A percentile compares a stretch with the other conserved stretches of the same genome.
phyloP scores from a whole-genome alignment of 495 filamentous ascomycete genomes.

The Jackrogersella multiformis region DNA sequence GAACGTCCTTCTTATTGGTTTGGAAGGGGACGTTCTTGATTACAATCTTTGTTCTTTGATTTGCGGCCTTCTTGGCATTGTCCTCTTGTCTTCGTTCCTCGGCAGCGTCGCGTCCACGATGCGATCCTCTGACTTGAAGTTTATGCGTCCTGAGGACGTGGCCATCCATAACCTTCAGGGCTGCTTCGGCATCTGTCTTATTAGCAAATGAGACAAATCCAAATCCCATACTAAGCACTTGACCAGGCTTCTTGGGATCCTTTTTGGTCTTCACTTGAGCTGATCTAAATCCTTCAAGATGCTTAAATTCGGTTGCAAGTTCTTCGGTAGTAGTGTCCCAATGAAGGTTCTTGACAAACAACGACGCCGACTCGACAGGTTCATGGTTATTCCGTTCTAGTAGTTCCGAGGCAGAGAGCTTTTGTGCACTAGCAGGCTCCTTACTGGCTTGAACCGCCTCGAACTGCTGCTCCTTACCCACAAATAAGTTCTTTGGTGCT shows the following conservation, averaged over 20 bases:
- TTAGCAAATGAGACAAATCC: constrained; percentile 90
- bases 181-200: constrained; percentile 78
- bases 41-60: constrained; percentile 86
- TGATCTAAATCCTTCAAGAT: constrained; percentile 85
- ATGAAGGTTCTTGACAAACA: constrained; percentile 93
- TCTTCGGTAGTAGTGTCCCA: constrained; percentile 84
- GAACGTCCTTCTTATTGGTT: constrained; percentile 89
- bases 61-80: constrained; percentile 72
- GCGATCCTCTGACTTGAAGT: constrained; percentile 81
- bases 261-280: constrained; percentile 87
- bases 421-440: constrained; percentile 51
- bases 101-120: constrained; percentile 84
- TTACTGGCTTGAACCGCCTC: constrained; percentile 19
- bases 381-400: constrained; percentile 67
- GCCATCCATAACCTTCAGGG: constrained; percentile 84
- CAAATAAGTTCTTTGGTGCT: constrained; percentile 85
- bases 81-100: constrained; percentile 85
- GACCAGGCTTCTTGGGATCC: constrained; percentile 83
- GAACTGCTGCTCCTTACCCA: constrained; percentile 47
- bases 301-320: constrained; percentile 76
- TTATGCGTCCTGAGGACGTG: constrained; percentile 85
- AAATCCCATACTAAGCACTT: constrained; percentile 93
- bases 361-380: constrained; percentile 71
- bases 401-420: constrained; percentile 57
- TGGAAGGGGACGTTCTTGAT: constrained; percentile 99